Evolutionary conservation across 495 filamentous ascomycete genomes (phyloP), one percentile per base, ranked within the genome.

Genomic region (Hypoxylon fragiforme): DNA sequence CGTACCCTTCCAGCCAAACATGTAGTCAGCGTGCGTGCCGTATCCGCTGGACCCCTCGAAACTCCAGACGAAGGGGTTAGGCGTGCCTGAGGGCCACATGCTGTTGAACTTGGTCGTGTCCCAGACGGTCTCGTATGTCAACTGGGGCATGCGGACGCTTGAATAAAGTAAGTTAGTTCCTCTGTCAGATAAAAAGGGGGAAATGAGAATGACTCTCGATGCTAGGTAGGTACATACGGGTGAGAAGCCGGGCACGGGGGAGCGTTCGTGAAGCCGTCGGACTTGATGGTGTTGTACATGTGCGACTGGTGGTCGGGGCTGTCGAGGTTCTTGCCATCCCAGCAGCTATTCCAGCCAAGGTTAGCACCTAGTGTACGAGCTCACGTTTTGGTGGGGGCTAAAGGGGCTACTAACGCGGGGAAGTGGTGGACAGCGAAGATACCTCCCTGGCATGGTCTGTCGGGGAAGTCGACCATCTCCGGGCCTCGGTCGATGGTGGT

Each of bases 321-420:
- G 64, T 81, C 80, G n/a, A 82, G 70, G 60, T 80, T 81, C 63
- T 77, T 74, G 44, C 80, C 81, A 60, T 84, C 80, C 80, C 80
- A 83, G 67, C 77, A 76, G 50, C 73, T 73, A 18, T n/a, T n/a
- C n/a, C n/a, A n/a, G 20, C 0, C 11, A 32, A 26, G 1, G 70
- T 67, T 9, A 59, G 39, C 24, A 28, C 9, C 24, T 28, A 28
- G 24, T 28, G 24, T 35, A 61, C 48, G 34, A 56, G 42, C 48
- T 43, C 15, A 30, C 19, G 9, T 54, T 5, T 35, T 4, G 40
- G 19, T 7, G 24, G 31, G 31, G 13, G 31, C 13, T 18, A 16
- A 31, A 45, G 13, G 3, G 14, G 31, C 13, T 42, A 66, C 70
- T 63, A n/a, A 77, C 73, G 73, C 61, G n/a, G 77, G 77, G 56